Percentiles rank a stretch among this genome's conserved stretches.
These are phyloP conservation scores for Aureobasidium vineae DNA, from an alignment of 2,329 filamentous ascomycete species.

Conservation along the genomic window DNA sequence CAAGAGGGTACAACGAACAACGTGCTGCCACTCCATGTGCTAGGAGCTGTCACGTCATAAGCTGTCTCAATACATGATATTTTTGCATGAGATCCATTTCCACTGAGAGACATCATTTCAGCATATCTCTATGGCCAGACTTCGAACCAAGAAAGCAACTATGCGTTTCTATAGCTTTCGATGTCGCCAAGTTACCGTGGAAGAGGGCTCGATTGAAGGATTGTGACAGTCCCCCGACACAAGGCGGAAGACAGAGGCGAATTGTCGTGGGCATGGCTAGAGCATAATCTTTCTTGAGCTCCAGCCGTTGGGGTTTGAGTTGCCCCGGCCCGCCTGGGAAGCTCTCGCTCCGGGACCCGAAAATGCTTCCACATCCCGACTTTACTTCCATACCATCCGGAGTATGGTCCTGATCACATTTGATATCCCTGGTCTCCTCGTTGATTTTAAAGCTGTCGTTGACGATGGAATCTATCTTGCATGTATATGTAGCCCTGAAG, in stretches of 20 bases:
- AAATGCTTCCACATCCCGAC: not conserved
- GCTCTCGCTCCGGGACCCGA: not conserved
- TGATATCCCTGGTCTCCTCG: not conserved
- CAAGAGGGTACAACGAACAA: too few relatives aligned
- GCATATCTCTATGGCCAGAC: too few relatives aligned
- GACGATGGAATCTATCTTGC: not conserved
- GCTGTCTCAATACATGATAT: too few relatives aligned
- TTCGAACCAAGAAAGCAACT: too few relatives aligned
- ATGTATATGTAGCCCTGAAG: not conserved
- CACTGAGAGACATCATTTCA: too few relatives aligned
- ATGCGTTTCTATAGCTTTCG: too few relatives aligned
- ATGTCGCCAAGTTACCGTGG: too few relatives aligned
- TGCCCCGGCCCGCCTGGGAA: not conserved
- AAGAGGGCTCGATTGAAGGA: too few relatives aligned
- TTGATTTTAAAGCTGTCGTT: not conserved
- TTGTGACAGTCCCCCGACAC: too few relatives aligned
- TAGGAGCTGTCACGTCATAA: too few relatives aligned
- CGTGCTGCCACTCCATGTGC: too few relatives aligned
- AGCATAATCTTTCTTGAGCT: not conserved
- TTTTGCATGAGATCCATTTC: too few relatives aligned
- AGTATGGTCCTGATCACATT: not conserved
- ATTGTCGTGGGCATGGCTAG: not conserved
- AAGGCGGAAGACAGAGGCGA: not conserved
- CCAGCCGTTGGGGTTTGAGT: not conserved
- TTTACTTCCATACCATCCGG: not conserved